Base-by-base conservation (phyloP, 2,329 filamentous ascomycete species). In the Furcasterigmium furcatum region DNA sequence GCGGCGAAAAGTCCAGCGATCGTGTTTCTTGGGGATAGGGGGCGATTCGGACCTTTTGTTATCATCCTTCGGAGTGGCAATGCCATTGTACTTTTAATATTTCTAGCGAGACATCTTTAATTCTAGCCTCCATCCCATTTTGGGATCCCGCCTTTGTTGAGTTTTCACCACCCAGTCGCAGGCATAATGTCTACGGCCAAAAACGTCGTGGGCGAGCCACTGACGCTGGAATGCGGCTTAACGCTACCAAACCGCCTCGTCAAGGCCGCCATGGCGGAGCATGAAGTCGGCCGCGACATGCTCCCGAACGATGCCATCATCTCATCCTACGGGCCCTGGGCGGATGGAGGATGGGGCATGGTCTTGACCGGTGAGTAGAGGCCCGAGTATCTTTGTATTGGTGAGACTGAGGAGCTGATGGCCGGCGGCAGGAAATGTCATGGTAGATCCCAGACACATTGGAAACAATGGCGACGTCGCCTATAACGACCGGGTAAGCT, bases 221-320 rank as follows among this genome's bases (percentile, higher is more conserved):
- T 79, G 14, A 76, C 68, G 30, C 66, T 82, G 2, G 73, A 74
- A 49, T 79, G 76, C 55, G 80, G 80, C 2, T 64, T 84, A 21
- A 69, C 65, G 1, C 57, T 83, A 3, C 74, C 75, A 3, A 83
- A 83, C 53, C 73, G 79, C 5, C 65, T 84, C 2, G 66, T 59
- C 38, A 70, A 76, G 52, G 67, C 78, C 38, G 74, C 79, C 25
- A 70, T 81, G 63, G 68, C 74, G 5, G 72, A 79, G 50, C 51
- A 52, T 5, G 58, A 74, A 56, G 63, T 66, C 21, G 63, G 68
- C 51, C 58, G 55, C 5, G 59, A 73, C 46, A 50, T 72, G 22
- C 63, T 72, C 1, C 77, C 77, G 1, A 67, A 66, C 12, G 54
- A 69, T 7, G 58, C 64, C 2, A 63, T 77, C 13, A 40, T 62